These are phyloP conservation scores for Epichloe sibirici DNA, from an alignment of 2,329 filamentous ascomycete species.

Conservation along the genomic window DNA sequence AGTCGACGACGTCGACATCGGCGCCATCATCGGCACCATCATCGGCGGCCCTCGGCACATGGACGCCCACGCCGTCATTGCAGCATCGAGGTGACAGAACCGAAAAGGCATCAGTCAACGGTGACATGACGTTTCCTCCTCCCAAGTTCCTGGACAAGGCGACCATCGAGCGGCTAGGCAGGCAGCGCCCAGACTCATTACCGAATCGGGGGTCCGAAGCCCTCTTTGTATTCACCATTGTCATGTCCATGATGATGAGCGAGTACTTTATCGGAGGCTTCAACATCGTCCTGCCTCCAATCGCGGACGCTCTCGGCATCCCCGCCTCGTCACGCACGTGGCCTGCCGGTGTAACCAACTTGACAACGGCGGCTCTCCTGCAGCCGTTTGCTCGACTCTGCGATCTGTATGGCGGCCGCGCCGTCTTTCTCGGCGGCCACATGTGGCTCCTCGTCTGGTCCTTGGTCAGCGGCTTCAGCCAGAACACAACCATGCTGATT, in stretches of 20 bases:
- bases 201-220: slow-evolving; percentile 40
- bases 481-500: slow-evolving; percentile 57
- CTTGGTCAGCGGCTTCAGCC: slow-evolving; percentile 56
- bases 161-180: slow-evolving; percentile 47
- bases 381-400: slow-evolving; percentile 50
- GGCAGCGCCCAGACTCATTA: slow-evolving; percentile 48
- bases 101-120: background rate
- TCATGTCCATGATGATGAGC: slow-evolving; percentile 51
- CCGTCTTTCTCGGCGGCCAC: slow-evolving; percentile 47
- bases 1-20: background rate
- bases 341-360: slow-evolving; percentile 51
- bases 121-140: background rate
- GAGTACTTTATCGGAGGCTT: slow-evolving; percentile 74
- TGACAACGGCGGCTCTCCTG: slow-evolving; percentile 44
- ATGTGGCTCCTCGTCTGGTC: slow-evolving; percentile 58
- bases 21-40: background rate
- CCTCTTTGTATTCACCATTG: slow-evolving; percentile 48
- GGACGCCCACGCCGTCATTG: background rate
- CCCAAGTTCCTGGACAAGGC: slow-evolving; percentile 10
- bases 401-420: slow-evolving; percentile 51
- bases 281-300: slow-evolving; percentile 55
- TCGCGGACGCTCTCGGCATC: slow-evolving; percentile 51
- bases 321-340: slow-evolving; percentile 48
- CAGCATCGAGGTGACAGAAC: background rate
- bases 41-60: background rate